A percentile compares a stretch with the other conserved stretches of the same genome.
Conservation (phyloP, 2,329 filamentous ascomycete genomes). For the Paecilomyces sp. region DNA sequence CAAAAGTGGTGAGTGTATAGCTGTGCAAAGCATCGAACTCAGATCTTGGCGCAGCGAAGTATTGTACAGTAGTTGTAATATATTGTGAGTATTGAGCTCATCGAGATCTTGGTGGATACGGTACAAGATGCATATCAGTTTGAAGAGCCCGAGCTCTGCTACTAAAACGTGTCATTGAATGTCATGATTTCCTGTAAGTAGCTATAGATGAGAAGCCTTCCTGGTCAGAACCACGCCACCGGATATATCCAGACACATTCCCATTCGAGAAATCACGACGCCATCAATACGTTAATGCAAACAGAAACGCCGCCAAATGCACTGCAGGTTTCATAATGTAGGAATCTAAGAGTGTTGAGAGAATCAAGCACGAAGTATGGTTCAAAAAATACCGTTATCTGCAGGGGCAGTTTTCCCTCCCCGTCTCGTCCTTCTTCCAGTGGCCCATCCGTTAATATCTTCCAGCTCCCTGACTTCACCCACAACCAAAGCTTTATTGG, state of each 20-base stretch:
- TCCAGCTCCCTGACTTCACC: conserved; percentile 27
- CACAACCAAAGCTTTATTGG: conserved; percentile 13
- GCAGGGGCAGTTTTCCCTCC: conserved; percentile 16
- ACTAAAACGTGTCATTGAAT: background rate
- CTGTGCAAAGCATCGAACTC: no score
- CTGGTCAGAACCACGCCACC: background rate
- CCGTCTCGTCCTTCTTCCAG: conserved; percentile 28
- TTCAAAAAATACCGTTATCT: conserved; percentile 8
- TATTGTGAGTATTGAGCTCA: no score
- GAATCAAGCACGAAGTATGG: background rate
- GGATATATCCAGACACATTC: background rate
- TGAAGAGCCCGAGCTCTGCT: no score
- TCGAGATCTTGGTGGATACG: no score
- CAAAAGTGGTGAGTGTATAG: background rate
- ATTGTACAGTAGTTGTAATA: no score
- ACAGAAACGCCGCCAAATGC: background rate
- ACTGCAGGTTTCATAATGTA: background rate
- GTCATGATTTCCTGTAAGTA: background rate
- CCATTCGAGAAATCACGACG: background rate
- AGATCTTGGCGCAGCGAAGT: no score
- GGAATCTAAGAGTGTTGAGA: background rate
- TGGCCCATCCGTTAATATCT: conserved; percentile 23
- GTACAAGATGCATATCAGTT: no score
- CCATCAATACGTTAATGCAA: background rate
- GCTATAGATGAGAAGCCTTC: background rate